Evolutionary conservation across 2,329 filamentous ascomycete genomes (phyloP).

Genomic region (Cordyceps fumosorosea): DNA sequence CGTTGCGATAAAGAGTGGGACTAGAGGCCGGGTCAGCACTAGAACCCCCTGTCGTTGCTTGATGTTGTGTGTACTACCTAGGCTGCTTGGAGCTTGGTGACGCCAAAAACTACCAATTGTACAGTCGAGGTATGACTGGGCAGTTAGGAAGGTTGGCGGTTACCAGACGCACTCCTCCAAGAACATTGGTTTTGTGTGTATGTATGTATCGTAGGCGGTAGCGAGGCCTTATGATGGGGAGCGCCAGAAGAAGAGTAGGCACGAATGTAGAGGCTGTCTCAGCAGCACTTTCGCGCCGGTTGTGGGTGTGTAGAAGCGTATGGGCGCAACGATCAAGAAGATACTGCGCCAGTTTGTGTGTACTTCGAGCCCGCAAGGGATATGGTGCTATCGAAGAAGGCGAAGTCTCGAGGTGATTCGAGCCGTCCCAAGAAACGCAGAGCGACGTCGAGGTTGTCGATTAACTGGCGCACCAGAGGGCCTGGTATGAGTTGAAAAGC

Average conservation of each 20-base stretch:
- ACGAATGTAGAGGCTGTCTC: neutral
- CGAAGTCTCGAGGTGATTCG: neutral
- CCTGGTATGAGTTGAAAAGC: neutral
- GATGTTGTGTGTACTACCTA: constrained; percentile 3
- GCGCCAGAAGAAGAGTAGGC: neutral
- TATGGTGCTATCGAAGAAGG: neutral
- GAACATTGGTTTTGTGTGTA: neutral
- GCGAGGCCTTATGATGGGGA: neutral
- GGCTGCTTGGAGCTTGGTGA: neutral
- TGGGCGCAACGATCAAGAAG: neutral
- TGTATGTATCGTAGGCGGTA: neutral
- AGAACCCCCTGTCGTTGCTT: constrained; percentile 8
- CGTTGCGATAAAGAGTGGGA: constrained; percentile 3
- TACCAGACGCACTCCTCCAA: neutral
- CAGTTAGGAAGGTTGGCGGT: neutral
- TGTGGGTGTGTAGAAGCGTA: neutral
- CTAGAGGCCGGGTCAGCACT: constrained; percentile 10
- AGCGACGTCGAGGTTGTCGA: neutral
- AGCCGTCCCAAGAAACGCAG: neutral
- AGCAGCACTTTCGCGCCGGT: neutral
- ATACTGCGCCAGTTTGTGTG: neutral
- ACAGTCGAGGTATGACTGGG: neutral
- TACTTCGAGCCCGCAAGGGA: neutral
- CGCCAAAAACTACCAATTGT: neutral
- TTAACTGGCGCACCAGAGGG: neutral